Evolutionary conservation across 129 eudicot genomes (phyloP).

Genomic region (Saussurea involucrata): DNA sequence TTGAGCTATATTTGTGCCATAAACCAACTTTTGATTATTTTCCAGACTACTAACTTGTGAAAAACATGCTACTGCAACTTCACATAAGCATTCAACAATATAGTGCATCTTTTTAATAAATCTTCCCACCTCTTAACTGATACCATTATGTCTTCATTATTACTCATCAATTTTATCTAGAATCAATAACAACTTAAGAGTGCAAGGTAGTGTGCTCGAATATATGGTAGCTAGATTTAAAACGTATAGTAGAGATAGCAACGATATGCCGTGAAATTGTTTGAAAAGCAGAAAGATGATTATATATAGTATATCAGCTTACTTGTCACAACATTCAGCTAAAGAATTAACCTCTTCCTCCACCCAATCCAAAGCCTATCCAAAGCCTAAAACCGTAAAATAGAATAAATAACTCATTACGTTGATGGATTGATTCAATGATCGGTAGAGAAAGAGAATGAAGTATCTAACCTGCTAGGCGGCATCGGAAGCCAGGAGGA

Average conservation of each 20-base stretch:
- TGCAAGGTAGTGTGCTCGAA: not conserved
- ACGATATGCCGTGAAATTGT: too few relatives aligned
- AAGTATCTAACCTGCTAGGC: constrained; percentile 47
- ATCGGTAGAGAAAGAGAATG: not conserved
- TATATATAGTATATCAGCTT: constrained; percentile 22
- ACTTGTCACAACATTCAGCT: constrained; percentile 91
- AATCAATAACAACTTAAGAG: not conserved
- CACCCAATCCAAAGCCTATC: too few relatives aligned
- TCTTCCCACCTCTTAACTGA: not conserved
- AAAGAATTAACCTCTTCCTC: constrained; percentile 86
- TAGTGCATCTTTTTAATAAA: too few relatives aligned
- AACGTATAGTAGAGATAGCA: not conserved
- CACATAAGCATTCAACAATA: too few relatives aligned
- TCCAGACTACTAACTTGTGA: too few relatives aligned
- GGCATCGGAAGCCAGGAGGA: constrained; percentile 65
- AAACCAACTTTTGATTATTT: too few relatives aligned
- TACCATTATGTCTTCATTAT: not conserved
- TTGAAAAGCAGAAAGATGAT: not conserved
- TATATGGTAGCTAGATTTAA: not conserved
- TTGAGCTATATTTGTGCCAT: too few relatives aligned
- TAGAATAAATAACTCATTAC: not conserved
- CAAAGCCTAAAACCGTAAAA: constrained; percentile 54
- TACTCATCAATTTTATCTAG: not conserved
- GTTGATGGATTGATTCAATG: not conserved
- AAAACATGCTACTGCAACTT: too few relatives aligned